Percentiles rank a stretch among this genome's conserved stretches.
Conservation (phyloP, 2,329 filamentous ascomycete genomes). For the Colletotrichum sidae region DNA sequence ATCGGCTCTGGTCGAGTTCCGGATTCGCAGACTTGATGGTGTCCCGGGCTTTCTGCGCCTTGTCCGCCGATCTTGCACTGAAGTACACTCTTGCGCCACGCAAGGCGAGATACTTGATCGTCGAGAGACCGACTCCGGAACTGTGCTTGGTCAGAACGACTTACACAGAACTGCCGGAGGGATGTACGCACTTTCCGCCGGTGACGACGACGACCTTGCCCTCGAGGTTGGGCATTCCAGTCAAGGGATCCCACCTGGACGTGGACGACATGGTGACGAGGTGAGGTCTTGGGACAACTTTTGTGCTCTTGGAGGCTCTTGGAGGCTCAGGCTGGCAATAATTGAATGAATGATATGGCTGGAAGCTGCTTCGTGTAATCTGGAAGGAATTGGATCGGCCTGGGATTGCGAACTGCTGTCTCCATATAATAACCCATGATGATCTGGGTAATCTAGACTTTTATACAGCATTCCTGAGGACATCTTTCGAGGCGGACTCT, state of each 20-base stretch:
- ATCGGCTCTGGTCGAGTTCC: conserved; percentile 13
- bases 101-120: conserved; percentile 41
- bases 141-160: conserved; percentile 22
- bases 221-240: conserved; percentile 39
- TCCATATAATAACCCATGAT: too few relatives aligned
- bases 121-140: conserved; percentile 41
- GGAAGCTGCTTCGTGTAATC: too few relatives aligned
- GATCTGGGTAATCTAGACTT: too few relatives aligned
- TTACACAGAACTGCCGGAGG: neutral
- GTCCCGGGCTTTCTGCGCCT: conserved; percentile 32
- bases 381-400: too few relatives aligned
- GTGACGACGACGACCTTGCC: conserved; percentile 44
- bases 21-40: conserved; percentile 30
- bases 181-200: conserved; percentile 41
- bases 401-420: too few relatives aligned
- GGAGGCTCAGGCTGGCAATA: too few relatives aligned
- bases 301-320: too few relatives aligned
- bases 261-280: neutral
- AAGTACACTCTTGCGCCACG: conserved; percentile 45
- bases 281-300: neutral
- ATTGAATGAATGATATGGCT: too few relatives aligned
- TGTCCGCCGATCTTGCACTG: conserved; percentile 40
- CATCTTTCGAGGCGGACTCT: too few relatives aligned
- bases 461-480: too few relatives aligned
- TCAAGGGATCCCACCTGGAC: conserved; percentile 33